Base-by-base conservation (phyloP, 306 rosid species). In the Lablab purpureus region DNA sequence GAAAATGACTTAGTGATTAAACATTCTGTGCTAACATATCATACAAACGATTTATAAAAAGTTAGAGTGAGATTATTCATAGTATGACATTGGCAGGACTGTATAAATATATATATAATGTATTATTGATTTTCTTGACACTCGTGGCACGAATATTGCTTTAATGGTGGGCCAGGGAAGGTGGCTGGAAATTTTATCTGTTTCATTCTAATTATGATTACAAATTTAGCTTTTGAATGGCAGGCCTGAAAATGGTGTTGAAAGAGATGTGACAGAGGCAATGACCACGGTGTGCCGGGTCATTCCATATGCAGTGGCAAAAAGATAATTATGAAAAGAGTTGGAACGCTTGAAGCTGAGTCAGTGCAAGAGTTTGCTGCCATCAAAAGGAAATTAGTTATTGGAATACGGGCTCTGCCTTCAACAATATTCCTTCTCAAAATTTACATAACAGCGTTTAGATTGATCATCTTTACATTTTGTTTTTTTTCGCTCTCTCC, bases 211-310 rank as follows among this genome's bases (percentile, higher is more conserved):
- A 78, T 71, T 82, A 87, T 91, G 60, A 91, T 89, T 85, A 79
- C 91, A 73, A 73, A 58, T 73, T 49, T 84, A 45, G 66, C 88
- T 82, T 91, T 88, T 75, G 27, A 55, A 74, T 84, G 82, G 90
- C 91, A 88, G 90, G 87, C 88, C 84, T 80, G 86, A 82, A 83
- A 87, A 71, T 67, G 89, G 85, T 74, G 86, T 27, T 86, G 90
- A 90, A 86, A 83, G 81, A 81, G 89, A 88, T 85, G 89, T 71
- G 80, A 84, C 83, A 85, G 84, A 79, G 69, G 71, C 22, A 37
- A 73, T 85, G 55, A 80, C 83, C 81, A 80, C 51, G 68, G 84
- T 64, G 85, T 72, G 82, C 83, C 40, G 34, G 58, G 64, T 81
- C 67, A 77, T 81, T 84, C 82, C 17, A 52, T 18, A 19, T 21